These are phyloP conservation scores for Buxus sempervirens DNA, from an alignment of 164 flowering plant genomes.

Conservation along the genomic window DNA sequence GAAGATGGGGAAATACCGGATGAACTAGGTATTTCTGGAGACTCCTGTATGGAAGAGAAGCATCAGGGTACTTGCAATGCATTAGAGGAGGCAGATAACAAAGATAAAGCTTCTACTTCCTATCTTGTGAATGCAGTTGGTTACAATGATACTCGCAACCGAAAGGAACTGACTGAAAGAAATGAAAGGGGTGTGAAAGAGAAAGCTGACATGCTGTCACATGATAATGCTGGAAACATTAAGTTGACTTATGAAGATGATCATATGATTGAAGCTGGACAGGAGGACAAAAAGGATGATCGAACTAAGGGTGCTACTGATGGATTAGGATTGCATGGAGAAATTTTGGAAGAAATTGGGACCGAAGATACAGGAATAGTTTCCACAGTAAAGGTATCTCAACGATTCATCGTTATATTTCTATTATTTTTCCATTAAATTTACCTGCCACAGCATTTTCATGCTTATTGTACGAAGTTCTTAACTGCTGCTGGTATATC, in stretches of 20 bases:
- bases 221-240: not conserved
- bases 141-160: not conserved
- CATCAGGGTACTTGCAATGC: conserved; percentile 3
- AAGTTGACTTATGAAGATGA: conserved; percentile 4
- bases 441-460: not conserved
- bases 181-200: not conserved
- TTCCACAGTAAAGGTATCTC: conserved; percentile 25
- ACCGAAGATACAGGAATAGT: conserved; percentile 13
- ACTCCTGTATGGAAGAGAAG: conserved; percentile 4
- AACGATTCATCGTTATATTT: conserved; percentile 1
- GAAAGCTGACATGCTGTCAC: not conserved
- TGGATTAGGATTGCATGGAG: conserved; percentile 2
- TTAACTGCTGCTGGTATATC: not conserved
- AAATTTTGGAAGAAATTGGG: conserved; percentile 11
- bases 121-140: not conserved
- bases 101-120: conserved; percentile 6
- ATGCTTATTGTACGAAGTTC: not conserved
- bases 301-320: conserved; percentile 8
- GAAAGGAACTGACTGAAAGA: conserved; percentile 8
- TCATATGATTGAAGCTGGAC: conserved; percentile 7
- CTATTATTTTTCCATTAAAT: not conserved
- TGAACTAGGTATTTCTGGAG: conserved; percentile 17
- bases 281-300: not conserved
- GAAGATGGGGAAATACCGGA: conserved; percentile 54
- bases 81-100: conserved; percentile 9